Percentiles rank a stretch among this genome's conserved stretches.
These are phyloP conservation scores for Glutinoglossum americanum DNA, from an alignment of 495 filamentous ascomycete species.

Conservation along the genomic window DNA sequence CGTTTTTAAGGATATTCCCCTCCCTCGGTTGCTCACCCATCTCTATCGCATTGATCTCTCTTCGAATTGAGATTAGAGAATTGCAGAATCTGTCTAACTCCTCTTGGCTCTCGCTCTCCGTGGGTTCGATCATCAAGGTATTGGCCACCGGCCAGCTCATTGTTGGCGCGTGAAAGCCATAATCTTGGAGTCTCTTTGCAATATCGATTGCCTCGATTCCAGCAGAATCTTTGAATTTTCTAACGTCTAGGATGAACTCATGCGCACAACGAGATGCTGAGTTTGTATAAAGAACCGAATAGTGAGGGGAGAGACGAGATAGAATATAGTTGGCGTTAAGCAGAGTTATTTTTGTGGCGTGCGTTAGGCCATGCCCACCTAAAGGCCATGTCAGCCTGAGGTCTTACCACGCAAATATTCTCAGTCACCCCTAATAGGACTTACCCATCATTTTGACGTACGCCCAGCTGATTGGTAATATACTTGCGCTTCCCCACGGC, in stretches of 20 bases:
- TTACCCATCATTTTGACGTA: conserved; percentile 92
- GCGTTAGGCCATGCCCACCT: conserved; percentile 66
- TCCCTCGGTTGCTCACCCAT: conserved; percentile 54
- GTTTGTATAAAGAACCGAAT: conserved; percentile 85
- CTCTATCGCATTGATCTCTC: conserved; percentile 73
- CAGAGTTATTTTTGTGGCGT: conserved; percentile 82
- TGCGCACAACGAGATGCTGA: conserved; percentile 73
- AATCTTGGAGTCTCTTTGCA: conserved; percentile 93
- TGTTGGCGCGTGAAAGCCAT: conserved; percentile 94
- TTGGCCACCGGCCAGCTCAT: conserved; percentile 96
- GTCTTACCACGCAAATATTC: not conserved
- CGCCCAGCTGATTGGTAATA: conserved; percentile 91
- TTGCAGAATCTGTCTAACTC: conserved; percentile 93
- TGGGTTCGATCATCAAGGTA: conserved; percentile 97
- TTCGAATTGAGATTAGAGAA: conserved; percentile 70
- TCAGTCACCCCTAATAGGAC: conserved; percentile 7
- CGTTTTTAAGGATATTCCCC: conserved; percentile 80
- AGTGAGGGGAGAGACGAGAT: conserved; percentile 72
- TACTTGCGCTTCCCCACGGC: conserved; percentile 79
- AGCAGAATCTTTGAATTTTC: conserved; percentile 60
- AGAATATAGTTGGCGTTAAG: conserved; percentile 98
- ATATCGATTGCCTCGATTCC: conserved; percentile 92
- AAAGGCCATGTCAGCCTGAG: not conserved
- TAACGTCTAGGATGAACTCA: conserved; percentile 93
- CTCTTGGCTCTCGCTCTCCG: conserved; percentile 79